Base-by-base conservation (phyloP, 352 stramenopile species). In the Phytophthora cryptogea region DNA sequence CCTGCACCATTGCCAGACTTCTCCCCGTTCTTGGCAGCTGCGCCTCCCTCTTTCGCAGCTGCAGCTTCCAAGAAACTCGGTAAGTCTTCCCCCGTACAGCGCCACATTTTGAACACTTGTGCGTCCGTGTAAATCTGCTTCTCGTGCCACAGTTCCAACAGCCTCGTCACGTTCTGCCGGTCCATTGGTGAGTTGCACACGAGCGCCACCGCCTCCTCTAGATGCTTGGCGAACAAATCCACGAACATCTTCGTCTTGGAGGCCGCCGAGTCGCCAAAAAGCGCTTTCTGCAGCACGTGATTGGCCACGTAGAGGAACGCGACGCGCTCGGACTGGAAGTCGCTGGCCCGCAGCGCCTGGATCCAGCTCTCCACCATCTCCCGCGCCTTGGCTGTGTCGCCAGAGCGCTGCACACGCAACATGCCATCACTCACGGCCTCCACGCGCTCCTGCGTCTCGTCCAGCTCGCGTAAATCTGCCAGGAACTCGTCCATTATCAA, bases 121-220 rank as follows among this genome's bases (percentile, higher is more conserved):
- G 62, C 56, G 36, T 86, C 68, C 4, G 66, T 35, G 40, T 83
- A 90, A 47, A 89, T 63, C 30, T 79, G 60, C 58, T 94, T 91
- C 39, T 90, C 78, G 56, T 91, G 74, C 85, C 85, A 94, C 35
- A 94, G 52, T 47, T 90, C 79, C 41, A 94, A 55, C 20, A 94
- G 66, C 8, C 79, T 65, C 52, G 79, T 86, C 14, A 92, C 82
- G 50, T 83, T 88, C 49, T 92, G 79, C 6, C 85, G 75, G 55
- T 94, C 85, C 71, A 88, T 90, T 7, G 85, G 85, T 17, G 85
- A 94, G 56, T 91, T 94, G 75, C 80, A 88, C 35, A 94, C 85
- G 32, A 94, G 69, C 42, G 85, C 85, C 28, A 94, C 80, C 14
- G 85, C 82, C 58, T 94, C 85, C 3, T 88, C 78, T 13, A 94